Conservation (phyloP, 164 flowering plant species). For the Protea cynaroides region DNA sequence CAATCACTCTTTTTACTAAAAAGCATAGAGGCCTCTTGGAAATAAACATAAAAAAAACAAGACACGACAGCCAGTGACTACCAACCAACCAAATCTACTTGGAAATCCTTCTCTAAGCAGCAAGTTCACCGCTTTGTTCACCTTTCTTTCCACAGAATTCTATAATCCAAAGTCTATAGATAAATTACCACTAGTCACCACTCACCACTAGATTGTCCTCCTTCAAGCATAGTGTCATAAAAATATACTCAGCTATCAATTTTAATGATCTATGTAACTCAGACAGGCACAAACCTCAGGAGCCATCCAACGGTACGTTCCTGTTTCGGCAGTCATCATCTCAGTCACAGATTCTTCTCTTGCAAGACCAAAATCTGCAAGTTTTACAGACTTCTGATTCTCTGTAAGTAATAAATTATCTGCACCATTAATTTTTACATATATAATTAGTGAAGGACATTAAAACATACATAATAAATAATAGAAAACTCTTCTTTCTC, state of each 20-base stretch:
- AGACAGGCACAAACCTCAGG: slow-evolving; percentile 63
- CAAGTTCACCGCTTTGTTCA: neutral
- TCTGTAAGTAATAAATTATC: slow-evolving; percentile 90
- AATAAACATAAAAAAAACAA: neutral
- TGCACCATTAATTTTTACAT: slow-evolving; percentile 28
- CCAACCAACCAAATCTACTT: neutral
- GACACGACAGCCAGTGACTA: neutral
- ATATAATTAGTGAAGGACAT: no score
- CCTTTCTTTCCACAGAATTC: neutral
- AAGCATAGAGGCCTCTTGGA: neutral
- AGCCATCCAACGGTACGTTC: slow-evolving; percentile 99
- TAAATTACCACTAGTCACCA: neutral
- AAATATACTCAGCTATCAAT: neutral
- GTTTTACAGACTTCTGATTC: slow-evolving; percentile 76
- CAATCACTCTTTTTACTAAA: neutral
- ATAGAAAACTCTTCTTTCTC: no score
- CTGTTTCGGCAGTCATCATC: slow-evolving; percentile 99
- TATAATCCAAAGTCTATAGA: neutral
- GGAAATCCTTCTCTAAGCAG: neutral
- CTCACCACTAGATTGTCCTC: neutral
- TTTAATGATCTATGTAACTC: neutral
- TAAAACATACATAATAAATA: no score
- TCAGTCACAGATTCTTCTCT: slow-evolving; percentile 93
- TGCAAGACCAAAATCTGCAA: slow-evolving; percentile 97
- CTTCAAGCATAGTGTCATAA: neutral